Base-by-base conservation (phyloP, 2,329 filamentous ascomycete genomes). In the Albophoma yamanashiensis region DNA sequence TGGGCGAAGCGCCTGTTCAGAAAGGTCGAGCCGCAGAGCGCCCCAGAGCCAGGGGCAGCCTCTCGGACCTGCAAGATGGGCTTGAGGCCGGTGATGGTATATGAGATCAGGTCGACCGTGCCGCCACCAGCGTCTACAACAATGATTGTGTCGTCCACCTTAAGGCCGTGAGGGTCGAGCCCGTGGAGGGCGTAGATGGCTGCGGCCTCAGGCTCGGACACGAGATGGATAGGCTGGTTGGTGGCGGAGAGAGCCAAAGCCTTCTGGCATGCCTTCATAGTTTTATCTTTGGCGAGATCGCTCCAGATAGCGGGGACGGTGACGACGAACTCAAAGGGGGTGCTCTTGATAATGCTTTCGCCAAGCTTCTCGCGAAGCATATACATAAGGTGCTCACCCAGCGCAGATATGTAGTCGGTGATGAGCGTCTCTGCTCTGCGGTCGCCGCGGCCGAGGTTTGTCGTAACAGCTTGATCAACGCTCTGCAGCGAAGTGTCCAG, bases 271-370 rank as follows among this genome's bases (percentile, higher is more conserved):
- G 79, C 79, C 57, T 74, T 70, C 55, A 72, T 71, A 1, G 79
- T 83, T 61, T 75, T 76, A 45, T 80, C 73, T 55, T 79, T 82
- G 58, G 80, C 79, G 6, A 74, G 68, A 50, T 83, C 79, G 55
- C 75, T 80, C 82, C 81, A 84, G 8, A 84, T 79, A 7, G 81
- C 80, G 0, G 82, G 82, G 0, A 84, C 80, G 0, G 81, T 82
- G 53, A 83, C 67, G 53, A 83, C 75, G 57, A 82, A 81, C 59
- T 82, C 74, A 7, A 81, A 69, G 1, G 75, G 70, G 0, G 71
- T 79, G 53, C 65, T 74, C 5, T 71, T 70, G 34, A 81, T 65
- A 27, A 78, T 73, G 2, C 70, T 71, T 6, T 69, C 67, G 3
- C 78, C 77, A 2, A 82, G 69, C 57, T 77, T 76, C 55, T 74